Percentiles rank a stretch among this genome's conserved stretches.
Conservation (phyloP, 1,284 basidiomycete genomes). For the Irpex lacteus region DNA sequence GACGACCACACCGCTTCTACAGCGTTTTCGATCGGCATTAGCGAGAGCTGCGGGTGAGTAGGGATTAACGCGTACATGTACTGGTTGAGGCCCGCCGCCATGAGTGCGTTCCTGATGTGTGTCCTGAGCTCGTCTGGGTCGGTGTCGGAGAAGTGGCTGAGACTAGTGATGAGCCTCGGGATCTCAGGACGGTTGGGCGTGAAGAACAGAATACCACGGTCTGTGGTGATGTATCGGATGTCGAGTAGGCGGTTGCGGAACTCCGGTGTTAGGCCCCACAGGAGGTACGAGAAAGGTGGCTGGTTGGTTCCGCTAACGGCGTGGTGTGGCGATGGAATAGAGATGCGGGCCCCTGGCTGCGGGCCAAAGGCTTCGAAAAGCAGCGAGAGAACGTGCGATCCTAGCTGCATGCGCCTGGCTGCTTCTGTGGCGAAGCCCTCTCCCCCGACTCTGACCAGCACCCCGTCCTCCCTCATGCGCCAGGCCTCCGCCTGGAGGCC, state of each 20-base stretch:
- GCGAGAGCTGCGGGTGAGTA: background rate
- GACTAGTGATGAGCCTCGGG: background rate
- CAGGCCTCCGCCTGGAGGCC: background rate
- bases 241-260: background rate
- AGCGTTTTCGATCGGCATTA: background rate
- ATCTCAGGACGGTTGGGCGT: background rate
- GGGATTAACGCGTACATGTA: background rate
- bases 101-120: background rate
- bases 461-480: background rate
- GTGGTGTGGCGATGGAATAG: background rate
- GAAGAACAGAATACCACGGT: background rate
- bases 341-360: background rate
- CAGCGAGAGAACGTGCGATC: background rate
- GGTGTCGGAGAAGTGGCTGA: background rate
- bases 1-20: background rate
- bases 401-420: background rate
- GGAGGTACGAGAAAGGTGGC: background rate
- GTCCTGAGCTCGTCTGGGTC: background rate
- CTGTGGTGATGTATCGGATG: background rate
- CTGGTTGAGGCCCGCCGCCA: background rate
- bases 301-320: background rate
- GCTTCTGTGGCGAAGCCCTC: background rate
- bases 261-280: background rate
- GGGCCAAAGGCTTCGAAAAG: background rate
- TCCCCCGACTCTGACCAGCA: background rate